Conservation (phyloP, 768 basidiomycete species). For the Boletus subcaerulescens region DNA sequence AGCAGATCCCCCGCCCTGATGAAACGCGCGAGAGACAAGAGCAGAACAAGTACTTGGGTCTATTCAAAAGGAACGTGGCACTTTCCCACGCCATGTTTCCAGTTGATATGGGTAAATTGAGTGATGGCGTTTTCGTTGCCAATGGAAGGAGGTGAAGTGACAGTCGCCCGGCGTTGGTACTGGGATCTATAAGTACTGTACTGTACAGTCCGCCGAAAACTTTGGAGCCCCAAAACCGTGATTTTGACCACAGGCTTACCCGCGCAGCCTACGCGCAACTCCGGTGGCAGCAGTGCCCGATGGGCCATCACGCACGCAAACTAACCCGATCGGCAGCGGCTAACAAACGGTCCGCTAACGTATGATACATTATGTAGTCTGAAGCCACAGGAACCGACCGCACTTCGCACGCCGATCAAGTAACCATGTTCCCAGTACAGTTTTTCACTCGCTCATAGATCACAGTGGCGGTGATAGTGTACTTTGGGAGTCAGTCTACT, state of each 20-base stretch:
- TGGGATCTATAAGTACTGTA: neutral
- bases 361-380: no score
- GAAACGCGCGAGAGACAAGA: constrained; percentile 14
- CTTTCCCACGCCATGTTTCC: constrained; percentile 35
- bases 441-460: no score
- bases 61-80: constrained; percentile 37
- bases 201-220: no score
- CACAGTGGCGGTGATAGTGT: no score
- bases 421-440: no score
- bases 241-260: neutral
- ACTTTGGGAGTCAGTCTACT: no score
- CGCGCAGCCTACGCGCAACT: neutral
- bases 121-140: neutral
- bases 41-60: neutral
- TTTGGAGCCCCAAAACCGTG: no score
- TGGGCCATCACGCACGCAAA: neutral
- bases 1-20: neutral
- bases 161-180: neutral
- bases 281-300: neutral
- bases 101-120: constrained; percentile 15
- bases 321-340: no score
- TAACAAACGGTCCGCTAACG: no score
- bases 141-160: neutral
- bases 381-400: no score
- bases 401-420: no score